Percentiles rank a stretch among this genome's conserved stretches.
phyloP scores from a whole-genome alignment of 345 rosid genomes.

The Adansonia digitata region DNA sequence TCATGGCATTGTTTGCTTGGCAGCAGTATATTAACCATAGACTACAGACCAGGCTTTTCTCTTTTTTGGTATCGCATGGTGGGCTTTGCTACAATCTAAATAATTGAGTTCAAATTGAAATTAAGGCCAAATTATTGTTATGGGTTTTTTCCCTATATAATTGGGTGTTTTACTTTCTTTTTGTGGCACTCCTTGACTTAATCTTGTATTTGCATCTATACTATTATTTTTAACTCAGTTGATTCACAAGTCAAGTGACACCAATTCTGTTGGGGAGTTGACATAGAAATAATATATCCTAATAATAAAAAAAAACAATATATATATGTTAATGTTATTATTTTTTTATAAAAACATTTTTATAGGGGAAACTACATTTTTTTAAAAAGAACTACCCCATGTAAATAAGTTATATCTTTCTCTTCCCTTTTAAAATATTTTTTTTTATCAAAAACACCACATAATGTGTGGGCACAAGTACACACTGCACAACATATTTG shows the following conservation, averaged over 20 bases:
- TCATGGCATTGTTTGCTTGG: neutral
- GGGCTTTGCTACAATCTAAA: neutral
- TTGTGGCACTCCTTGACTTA: neutral
- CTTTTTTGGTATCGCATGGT: neutral
- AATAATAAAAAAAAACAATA: no score
- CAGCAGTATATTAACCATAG: neutral
- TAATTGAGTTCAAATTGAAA: neutral
- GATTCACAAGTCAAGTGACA: no score
- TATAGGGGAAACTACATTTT: no score
- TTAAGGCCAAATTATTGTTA: neutral
- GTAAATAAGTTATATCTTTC: no score
- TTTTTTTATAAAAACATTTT: no score
- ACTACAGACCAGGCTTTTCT: neutral
- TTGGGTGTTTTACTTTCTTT: constrained; percentile 1
- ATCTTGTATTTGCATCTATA: neutral
- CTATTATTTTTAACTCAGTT: no score
- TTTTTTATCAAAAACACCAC: no score
- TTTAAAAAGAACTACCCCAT: no score
- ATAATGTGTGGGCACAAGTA: neutral
- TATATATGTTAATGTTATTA: no score
- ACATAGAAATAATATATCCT: no score
- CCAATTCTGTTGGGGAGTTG: no score
- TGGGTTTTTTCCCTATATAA: neutral
- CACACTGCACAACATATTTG: neutral
- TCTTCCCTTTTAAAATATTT: no score